Evolutionary conservation across 495 filamentous ascomycete genomes (phyloP), one percentile per base, ranked within the genome.

Genomic region (Hyaloscypha bicolor): DNA sequence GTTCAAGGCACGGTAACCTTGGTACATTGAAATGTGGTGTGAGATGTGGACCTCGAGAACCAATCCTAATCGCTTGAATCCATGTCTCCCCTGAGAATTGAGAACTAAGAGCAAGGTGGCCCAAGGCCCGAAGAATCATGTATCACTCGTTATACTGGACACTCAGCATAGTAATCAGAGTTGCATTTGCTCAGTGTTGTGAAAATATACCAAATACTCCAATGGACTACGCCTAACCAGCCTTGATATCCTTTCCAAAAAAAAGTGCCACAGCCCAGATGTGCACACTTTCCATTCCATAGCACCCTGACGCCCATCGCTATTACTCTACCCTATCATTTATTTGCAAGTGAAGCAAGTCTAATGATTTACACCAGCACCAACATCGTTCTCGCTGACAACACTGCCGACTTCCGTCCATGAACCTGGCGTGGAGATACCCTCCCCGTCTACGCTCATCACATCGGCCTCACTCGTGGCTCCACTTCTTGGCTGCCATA

Each of bases 371-470:
- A 66, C 62, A 65, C 67, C 63, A 30, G 37, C 19, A 14, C 62
- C 64, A 31, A 72, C 62, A 65, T 85, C 83, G 30, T 76, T 80
- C 68, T 85, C 86, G 75, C 90, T 91, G 35, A 91, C 79, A 37
- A 88, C 85, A 72, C 91, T 93, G 19, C 88, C 90, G 9, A 94
- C 85, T 63, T 94, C 91, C 4, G 89, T 90, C 91, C 91, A 94
- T 75, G 87, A 91, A 37, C 84, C 83, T 0, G 90, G 90, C 9
- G 90, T 94, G 51, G 77, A 75, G 48, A 86, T 80, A 8, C 86
- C 87, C 21, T 82, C 84, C 21, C 81, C 88, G 67, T 84, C 78
- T 11, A 91, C 87, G 73, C 91, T 94, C 79, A 92, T 76, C 11
- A 88, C 84, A 69, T 90, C 88, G 64, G 53, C 69, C 2, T 74